Conservation (phyloP, 2,329 filamentous ascomycete genomes). For the Claviceps africana region DNA sequence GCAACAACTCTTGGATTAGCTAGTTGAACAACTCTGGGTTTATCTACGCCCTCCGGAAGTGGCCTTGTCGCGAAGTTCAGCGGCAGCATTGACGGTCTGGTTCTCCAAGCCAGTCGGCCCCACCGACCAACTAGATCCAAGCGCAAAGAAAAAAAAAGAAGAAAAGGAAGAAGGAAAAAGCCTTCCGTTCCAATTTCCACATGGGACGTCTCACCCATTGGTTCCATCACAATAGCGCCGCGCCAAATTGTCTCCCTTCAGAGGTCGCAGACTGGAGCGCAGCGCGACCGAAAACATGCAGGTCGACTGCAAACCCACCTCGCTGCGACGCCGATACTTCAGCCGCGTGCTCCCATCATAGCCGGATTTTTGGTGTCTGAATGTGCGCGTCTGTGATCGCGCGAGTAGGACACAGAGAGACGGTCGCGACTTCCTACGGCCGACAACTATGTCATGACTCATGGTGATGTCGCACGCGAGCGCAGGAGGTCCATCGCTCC, state of each 20-base stretch:
- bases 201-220: not conserved
- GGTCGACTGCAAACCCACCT: not conserved
- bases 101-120: too few relatives aligned
- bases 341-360: not conserved
- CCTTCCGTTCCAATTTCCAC: not conserved
- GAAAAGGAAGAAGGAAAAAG: not conserved
- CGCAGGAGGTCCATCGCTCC: not conserved
- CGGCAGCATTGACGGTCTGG: too few relatives aligned
- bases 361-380: not conserved
- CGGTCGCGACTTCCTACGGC: not conserved
- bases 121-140: not conserved
- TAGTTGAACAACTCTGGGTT: too few relatives aligned
- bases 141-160: not conserved
- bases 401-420: not conserved
- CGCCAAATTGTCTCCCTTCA: not conserved
- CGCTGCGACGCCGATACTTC: not conserved
- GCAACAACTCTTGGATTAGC: too few relatives aligned
- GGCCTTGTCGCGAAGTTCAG: too few relatives aligned
- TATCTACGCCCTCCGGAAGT: too few relatives aligned
- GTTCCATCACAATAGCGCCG: not conserved
- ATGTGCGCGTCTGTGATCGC: not conserved
- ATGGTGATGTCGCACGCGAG: conserved; percentile 1
- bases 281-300: not conserved
- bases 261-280: not conserved
- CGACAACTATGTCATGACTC: not conserved